These are phyloP conservation scores for Fraxinus floribunda DNA, from an alignment of 305 asterid genomes.

Conservation along the genomic window DNA sequence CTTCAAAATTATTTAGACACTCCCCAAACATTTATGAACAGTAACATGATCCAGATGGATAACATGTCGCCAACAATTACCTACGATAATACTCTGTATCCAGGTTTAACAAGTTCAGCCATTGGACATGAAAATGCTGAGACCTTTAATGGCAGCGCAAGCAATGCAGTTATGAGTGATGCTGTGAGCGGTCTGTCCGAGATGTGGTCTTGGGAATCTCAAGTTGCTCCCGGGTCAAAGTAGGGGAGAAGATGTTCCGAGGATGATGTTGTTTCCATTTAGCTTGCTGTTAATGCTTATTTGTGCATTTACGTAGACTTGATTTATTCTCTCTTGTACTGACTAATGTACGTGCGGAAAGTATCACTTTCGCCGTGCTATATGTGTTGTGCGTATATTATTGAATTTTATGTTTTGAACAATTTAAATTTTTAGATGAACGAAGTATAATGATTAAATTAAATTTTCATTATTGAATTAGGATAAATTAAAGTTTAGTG, in stretches of 20 bases:
- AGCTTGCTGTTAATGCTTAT: background rate
- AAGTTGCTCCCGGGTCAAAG: constrained; percentile 45
- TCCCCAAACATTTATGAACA: constrained; percentile 36
- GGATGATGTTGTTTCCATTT: background rate
- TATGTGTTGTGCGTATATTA: background rate
- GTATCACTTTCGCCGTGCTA: background rate
- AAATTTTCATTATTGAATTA: background rate
- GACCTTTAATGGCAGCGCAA: constrained; percentile 32
- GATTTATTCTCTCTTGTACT: background rate
- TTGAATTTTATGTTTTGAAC: background rate
- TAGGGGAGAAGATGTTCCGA: constrained; percentile 10
- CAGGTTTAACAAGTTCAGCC: constrained; percentile 35
- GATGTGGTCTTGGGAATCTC: constrained; percentile 62
- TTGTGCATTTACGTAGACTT: background rate
- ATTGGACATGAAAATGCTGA: constrained; percentile 40
- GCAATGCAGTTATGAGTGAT: constrained; percentile 37
- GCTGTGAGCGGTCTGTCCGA: constrained; percentile 40
- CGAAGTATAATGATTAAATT: background rate
- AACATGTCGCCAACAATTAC: constrained; percentile 42
- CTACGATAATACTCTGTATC: constrained; percentile 29
- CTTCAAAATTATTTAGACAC: constrained; percentile 63
- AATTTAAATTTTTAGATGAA: background rate
- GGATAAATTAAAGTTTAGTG: background rate
- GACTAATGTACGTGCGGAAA: background rate
- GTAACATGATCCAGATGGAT: constrained; percentile 34